Evolutionary conservation across 2,329 filamentous ascomycete species (phyloP).

Genomic region (Trichoderma lentiforme): DNA sequence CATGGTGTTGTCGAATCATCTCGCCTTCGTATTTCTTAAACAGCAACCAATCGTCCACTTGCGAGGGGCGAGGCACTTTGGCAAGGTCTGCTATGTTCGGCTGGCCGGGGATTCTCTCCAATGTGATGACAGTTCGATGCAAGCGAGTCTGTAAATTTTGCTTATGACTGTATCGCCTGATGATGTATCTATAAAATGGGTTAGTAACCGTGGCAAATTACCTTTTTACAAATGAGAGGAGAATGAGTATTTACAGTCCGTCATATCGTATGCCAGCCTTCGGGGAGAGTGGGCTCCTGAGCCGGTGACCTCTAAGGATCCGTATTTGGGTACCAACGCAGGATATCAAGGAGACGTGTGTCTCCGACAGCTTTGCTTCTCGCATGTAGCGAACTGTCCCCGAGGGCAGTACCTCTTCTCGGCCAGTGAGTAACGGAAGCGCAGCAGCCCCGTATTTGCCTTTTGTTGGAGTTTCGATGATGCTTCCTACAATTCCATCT

Average conservation of each 20-base stretch:
- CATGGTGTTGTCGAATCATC: slow-evolving; percentile 38
- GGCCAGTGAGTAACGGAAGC: slow-evolving; percentile 51
- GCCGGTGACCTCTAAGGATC: slow-evolving; percentile 49
- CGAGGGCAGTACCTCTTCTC: slow-evolving; percentile 41
- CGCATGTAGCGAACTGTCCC: slow-evolving; percentile 43
- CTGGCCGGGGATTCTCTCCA: slow-evolving; percentile 45
- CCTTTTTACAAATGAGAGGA: neutral
- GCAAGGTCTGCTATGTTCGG: slow-evolving; percentile 40
- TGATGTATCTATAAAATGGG: slow-evolving; percentile 40
- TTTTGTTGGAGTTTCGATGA: slow-evolving; percentile 43
- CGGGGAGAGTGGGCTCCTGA: slow-evolving; percentile 52
- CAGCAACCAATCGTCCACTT: slow-evolving; percentile 54
- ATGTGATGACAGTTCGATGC: slow-evolving; percentile 43
- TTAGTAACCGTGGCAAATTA: neutral
- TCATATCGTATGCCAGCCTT: slow-evolving; percentile 54
- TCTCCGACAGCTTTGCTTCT: slow-evolving; percentile 42
- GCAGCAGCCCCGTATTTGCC: slow-evolving; percentile 45
- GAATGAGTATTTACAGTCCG: slow-evolving; percentile 45
- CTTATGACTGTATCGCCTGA: slow-evolving; percentile 47
- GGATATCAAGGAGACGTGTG: slow-evolving; percentile 47
- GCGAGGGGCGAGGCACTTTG: slow-evolving; percentile 50
- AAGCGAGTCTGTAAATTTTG: slow-evolving; percentile 38
- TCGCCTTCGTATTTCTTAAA: slow-evolving; percentile 47
- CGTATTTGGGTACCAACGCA: slow-evolving; percentile 49
- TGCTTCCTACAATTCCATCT: slow-evolving; percentile 51